Conservation (phyloP, 148 eudicot species). For the Chenopodium album region DNA sequence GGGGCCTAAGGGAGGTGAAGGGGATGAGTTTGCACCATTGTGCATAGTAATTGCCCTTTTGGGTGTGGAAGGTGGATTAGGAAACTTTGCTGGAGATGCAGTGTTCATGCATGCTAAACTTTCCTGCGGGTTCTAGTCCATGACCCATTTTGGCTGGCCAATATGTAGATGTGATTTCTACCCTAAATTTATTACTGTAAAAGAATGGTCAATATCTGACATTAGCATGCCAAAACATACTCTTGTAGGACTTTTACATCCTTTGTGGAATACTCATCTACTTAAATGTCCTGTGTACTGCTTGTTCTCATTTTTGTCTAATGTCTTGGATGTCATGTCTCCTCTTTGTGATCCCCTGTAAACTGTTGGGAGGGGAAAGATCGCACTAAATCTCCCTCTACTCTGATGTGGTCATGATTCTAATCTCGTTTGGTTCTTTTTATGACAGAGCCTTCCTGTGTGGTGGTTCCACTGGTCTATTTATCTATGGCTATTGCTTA, state of each 20-base stretch:
- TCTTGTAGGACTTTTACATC: not conserved
- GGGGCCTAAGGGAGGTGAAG: not conserved
- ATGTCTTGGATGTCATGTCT: not conserved
- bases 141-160: not conserved
- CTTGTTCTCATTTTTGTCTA: not conserved
- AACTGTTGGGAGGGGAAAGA: not conserved
- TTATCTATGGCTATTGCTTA: constrained; percentile 38
- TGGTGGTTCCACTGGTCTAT: constrained; percentile 39
- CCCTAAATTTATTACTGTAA: not conserved
- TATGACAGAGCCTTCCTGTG: constrained; percentile 35
- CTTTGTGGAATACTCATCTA: not conserved
- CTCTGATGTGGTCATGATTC: not conserved
- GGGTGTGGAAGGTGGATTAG: not conserved
- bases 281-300: not conserved
- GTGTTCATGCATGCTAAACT: not conserved
- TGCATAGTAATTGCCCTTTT: not conserved
- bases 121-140: not conserved
- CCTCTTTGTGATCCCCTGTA: not conserved
- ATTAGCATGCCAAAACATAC: not conserved
- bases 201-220: not conserved
- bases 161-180: not conserved
- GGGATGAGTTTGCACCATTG: not conserved
- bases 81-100: not conserved
- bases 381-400: not conserved
- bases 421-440: constrained; percentile 4